Evolutionary conservation across 2,329 filamentous ascomycete genomes (phyloP).

Genomic region (Aspergillus quadricinctus): DNA sequence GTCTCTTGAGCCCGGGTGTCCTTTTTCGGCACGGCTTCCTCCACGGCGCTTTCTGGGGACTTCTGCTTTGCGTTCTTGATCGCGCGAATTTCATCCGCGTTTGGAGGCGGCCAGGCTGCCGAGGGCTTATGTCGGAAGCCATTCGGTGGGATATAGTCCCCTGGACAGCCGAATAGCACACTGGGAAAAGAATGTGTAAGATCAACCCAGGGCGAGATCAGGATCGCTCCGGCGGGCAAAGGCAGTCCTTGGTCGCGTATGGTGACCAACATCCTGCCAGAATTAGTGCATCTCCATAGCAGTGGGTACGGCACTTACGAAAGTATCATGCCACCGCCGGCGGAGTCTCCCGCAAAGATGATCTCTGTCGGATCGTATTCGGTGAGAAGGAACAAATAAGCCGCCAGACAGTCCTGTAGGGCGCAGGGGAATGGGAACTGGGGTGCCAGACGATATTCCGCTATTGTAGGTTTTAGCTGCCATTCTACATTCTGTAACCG

Average conservation of each 20-base stretch:
- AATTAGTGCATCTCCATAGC: slow-evolving; percentile 14
- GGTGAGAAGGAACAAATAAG: slow-evolving; percentile 77
- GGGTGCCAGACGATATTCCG: slow-evolving; percentile 80
- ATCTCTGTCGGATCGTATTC: slow-evolving; percentile 76
- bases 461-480: slow-evolving; percentile 19
- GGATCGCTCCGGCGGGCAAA: slow-evolving; percentile 79
- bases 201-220: slow-evolving; percentile 95
- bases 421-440: slow-evolving; percentile 96
- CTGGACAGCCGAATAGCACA: slow-evolving; percentile 63
- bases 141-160: slow-evolving; percentile 83
- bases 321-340: slow-evolving; percentile 85
- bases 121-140: slow-evolving; percentile 92
- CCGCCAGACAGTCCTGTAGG: slow-evolving; percentile 80
- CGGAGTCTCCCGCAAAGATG: slow-evolving; percentile 85
- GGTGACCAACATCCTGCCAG: slow-evolving; percentile 62
- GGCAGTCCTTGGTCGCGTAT: slow-evolving; percentile 79
- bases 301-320: slow-evolving; percentile 37
- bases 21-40: slow-evolving; percentile 14
- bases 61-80: slow-evolving; percentile 47
- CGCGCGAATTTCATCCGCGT: slow-evolving; percentile 63
- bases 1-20: slow-evolving; percentile 25
- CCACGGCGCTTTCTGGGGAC: slow-evolving; percentile 21
- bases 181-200: slow-evolving; percentile 94
- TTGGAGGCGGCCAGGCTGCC: slow-evolving; percentile 86
- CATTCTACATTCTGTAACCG: not conserved